Conservation (phyloP, 1,284 basidiomycete genomes). For the Melampsora larici-populina region DNA sequence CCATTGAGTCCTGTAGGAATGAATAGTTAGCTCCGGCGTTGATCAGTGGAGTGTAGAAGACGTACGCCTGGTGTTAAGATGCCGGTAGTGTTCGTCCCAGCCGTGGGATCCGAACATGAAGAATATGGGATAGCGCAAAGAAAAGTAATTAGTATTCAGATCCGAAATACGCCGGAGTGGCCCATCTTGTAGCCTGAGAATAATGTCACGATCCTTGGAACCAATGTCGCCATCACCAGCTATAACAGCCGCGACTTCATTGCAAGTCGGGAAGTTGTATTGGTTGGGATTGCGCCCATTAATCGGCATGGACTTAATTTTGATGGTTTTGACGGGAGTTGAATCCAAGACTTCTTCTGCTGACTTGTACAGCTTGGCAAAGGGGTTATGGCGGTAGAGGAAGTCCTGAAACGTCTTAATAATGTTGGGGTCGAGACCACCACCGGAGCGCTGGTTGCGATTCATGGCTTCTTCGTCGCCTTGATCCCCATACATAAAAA, state of each 20-base stretch:
- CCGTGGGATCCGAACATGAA: no score
- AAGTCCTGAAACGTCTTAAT: neutral
- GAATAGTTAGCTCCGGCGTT: neutral
- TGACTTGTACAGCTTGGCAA: neutral
- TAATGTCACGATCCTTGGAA: neutral
- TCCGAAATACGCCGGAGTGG: no score
- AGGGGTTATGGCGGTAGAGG: slow-evolving; percentile 9
- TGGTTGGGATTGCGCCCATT: neutral
- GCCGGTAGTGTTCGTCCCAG: neutral
- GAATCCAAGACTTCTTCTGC: no score
- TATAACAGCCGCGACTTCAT: neutral
- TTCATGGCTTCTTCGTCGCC: neutral
- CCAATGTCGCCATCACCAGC: neutral
- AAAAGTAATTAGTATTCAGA: no score
- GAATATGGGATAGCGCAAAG: no score
- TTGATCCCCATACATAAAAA: neutral
- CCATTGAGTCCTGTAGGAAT: neutral
- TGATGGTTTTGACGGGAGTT: neutral
- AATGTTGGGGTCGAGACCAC: neutral
- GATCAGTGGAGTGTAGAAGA: neutral
- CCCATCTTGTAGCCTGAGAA: neutral
- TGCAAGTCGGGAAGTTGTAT: no score
- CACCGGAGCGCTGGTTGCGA: neutral
- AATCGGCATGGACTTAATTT: neutral
- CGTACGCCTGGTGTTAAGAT: neutral